Percentiles rank a stretch among this genome's conserved stretches.
These are phyloP conservation scores for Sclerotinia trifoliorum DNA, from an alignment of 2,329 filamentous ascomycete genomes.

Conservation along the genomic window DNA sequence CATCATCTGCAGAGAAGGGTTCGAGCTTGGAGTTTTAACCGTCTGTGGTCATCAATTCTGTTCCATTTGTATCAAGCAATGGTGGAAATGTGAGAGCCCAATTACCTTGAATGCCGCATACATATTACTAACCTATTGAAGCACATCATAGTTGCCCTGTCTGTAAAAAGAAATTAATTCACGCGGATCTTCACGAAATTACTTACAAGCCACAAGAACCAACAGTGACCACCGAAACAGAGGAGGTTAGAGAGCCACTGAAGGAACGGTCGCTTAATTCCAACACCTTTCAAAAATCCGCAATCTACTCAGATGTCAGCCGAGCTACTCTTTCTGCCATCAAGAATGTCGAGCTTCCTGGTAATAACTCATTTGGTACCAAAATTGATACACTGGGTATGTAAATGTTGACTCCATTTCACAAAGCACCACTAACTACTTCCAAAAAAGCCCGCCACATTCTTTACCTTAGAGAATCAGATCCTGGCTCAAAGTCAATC, in stretches of 20 bases:
- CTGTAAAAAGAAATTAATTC: slow-evolving; percentile 70
- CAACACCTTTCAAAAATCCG: slow-evolving; percentile 38
- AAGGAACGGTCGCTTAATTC: slow-evolving; percentile 32
- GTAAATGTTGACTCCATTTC: neutral
- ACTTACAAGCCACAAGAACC: slow-evolving; percentile 71
- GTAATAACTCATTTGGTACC: slow-evolving; percentile 70
- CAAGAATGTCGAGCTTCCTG: slow-evolving; percentile 72
- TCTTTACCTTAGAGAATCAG: slow-evolving; percentile 78
- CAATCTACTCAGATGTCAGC: slow-evolving; percentile 77
- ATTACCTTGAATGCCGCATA: neutral
- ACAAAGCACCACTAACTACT: neutral
- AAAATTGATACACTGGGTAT: slow-evolving; percentile 75
- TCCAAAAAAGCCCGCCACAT: slow-evolving; percentile 62
- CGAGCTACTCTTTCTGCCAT: slow-evolving; percentile 73
- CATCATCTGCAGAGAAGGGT: slow-evolving; percentile 77
- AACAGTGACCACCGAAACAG: slow-evolving; percentile 61
- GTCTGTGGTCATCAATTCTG: slow-evolving; percentile 92
- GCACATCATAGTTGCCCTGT: slow-evolving; percentile 43
- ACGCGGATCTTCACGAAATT: slow-evolving; percentile 77
- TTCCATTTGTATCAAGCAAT: slow-evolving; percentile 77
- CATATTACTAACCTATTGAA: slow-evolving; percentile 6
- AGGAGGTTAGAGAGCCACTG: slow-evolving; percentile 44
- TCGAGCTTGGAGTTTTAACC: slow-evolving; percentile 78
- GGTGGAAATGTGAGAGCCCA: slow-evolving; percentile 54
- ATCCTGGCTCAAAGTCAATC: slow-evolving; percentile 85